Evolutionary conservation across 2,329 filamentous ascomycete species (phyloP), one percentile per base, ranked within the genome.

Genomic region (Ophiostoma tasmaniense): DNA sequence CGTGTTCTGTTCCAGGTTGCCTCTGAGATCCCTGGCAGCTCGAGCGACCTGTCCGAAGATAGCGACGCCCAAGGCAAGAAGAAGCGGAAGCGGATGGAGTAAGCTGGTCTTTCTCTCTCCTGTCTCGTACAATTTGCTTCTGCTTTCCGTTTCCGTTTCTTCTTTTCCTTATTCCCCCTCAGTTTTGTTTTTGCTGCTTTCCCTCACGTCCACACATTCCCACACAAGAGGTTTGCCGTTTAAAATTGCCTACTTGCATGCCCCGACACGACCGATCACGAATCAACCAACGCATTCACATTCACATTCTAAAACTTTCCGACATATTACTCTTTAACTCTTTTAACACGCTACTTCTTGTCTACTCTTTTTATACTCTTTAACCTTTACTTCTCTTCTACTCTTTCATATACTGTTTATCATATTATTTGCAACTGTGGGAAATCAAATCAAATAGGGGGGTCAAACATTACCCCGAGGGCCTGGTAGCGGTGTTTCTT

Each of bases 1-100:
- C 89, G 89, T 76, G 90, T 92, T 59, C 86, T 96, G 71, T 96
- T 93, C 81, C 90, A 93, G 78, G 88, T 92, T 68, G 88, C 91
- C 35, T 85, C 90, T 37, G 89, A 90, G 74, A 84, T 90, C 67
- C 87, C 90, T 50, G 88, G 88, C 72, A 91, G 85, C 74, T 80
- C 81, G 14, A 86, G 82, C 74, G 85, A 87, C n/a, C 73, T 80
- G 50, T 85, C 84, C 2, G 85, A 86, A 28, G 84, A 84, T 65
- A 81, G 82, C 71, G 78, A 81, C 70, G 80, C 80, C 72, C 80
- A 81, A 74, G 81, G 84, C 77, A 87, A 88, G 81, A 91, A 91
- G 85, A 95, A 94, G 89, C 85, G 89, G 80, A 91, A 89, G 87
- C 89, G 91, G 77, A 85, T 85, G 55, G 86, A 89, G 70, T 90